These are phyloP conservation scores for Musa schizocarpa DNA, from an alignment of 176 grass and related monocot species.

Conservation along the genomic window DNA sequence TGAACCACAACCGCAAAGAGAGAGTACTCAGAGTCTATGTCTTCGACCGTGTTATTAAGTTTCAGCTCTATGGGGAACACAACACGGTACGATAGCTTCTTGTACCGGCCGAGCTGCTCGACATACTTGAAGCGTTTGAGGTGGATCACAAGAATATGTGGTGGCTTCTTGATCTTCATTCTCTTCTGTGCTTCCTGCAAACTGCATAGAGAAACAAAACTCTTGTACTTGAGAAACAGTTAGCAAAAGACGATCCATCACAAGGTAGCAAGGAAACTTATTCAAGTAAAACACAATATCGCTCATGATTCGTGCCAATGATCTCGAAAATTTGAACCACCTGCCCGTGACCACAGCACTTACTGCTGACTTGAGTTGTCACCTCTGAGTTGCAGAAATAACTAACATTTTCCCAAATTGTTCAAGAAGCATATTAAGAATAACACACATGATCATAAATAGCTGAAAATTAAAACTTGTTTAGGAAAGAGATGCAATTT, in stretches of 20 bases:
- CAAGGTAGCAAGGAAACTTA: no score
- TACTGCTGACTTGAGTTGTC: neutral
- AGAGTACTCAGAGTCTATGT: constrained; percentile 78
- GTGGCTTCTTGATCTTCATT: constrained; percentile 31
- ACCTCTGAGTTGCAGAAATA: no score
- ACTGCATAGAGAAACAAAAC: neutral
- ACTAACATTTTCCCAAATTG: no score
- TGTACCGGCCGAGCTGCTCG: constrained; percentile 18
- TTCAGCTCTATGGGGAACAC: constrained; percentile 39
- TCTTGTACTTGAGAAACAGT: neutral
- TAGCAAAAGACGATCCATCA: neutral
- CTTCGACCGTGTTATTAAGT: constrained; percentile 62
- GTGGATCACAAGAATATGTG: constrained; percentile 26
- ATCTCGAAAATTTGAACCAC: neutral
- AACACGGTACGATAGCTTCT: constrained; percentile 24
- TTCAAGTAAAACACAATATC: no score
- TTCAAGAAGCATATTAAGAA: no score
- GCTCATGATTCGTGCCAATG: no score
- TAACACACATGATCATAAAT: no score
- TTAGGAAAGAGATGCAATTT: neutral
- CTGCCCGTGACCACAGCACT: neutral
- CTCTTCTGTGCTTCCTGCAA: constrained; percentile 32
- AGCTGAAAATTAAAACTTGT: neutral
- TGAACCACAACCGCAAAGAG: constrained; percentile 93
- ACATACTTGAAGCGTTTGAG: constrained; percentile 28